Percentiles rank a stretch among this genome's conserved stretches.
phyloP scores from a whole-genome alignment of 2,329 filamentous ascomycete genomes.

The Pezicula rhizophila region DNA sequence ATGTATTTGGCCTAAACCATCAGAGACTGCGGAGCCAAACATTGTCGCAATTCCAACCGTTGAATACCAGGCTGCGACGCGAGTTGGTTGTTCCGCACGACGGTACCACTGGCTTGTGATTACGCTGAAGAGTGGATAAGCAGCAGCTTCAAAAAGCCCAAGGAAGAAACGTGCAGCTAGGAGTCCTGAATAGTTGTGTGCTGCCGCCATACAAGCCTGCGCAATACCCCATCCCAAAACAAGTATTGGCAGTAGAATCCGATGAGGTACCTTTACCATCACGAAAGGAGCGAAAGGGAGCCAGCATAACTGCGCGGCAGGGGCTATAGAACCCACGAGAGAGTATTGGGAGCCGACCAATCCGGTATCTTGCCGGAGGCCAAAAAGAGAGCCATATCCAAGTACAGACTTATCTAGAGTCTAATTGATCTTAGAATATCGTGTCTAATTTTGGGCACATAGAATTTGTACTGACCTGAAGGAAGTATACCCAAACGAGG shows the following conservation, averaged over 20 bases:
- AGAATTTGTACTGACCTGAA: slow-evolving; percentile 30
- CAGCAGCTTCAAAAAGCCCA: slow-evolving; percentile 64
- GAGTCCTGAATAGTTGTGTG: slow-evolving; percentile 63
- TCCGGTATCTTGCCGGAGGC: slow-evolving; percentile 47
- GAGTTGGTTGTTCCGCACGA: slow-evolving; percentile 31
- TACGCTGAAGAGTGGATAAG: slow-evolving; percentile 31
- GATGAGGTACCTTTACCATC: slow-evolving; percentile 55
- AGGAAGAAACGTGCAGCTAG: slow-evolving; percentile 80
- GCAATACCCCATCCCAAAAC: slow-evolving; percentile 42
- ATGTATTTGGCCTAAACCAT: slow-evolving; percentile 35
- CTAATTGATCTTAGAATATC: slow-evolving; percentile 9
- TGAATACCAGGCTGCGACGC: slow-evolving; percentile 29
- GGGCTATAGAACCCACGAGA: slow-evolving; percentile 49
- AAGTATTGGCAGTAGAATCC: slow-evolving; percentile 47
- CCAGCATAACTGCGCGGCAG: slow-evolving; percentile 55
- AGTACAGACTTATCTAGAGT: slow-evolving; percentile 46
- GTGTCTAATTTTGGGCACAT: not conserved
- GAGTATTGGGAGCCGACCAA: slow-evolving; percentile 46
- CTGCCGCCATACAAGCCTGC: slow-evolving; percentile 39
- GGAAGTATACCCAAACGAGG: slow-evolving; percentile 51
- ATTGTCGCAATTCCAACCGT: slow-evolving; percentile 27
- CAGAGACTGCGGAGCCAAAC: slow-evolving; percentile 24
- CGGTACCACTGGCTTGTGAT: slow-evolving; percentile 34
- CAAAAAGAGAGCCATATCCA: slow-evolving; percentile 53
- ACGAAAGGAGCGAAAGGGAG: slow-evolving; percentile 53